phyloP scores from a whole-genome alignment of 352 stramenopile genomes.

The Phytophthora capsici region DNA sequence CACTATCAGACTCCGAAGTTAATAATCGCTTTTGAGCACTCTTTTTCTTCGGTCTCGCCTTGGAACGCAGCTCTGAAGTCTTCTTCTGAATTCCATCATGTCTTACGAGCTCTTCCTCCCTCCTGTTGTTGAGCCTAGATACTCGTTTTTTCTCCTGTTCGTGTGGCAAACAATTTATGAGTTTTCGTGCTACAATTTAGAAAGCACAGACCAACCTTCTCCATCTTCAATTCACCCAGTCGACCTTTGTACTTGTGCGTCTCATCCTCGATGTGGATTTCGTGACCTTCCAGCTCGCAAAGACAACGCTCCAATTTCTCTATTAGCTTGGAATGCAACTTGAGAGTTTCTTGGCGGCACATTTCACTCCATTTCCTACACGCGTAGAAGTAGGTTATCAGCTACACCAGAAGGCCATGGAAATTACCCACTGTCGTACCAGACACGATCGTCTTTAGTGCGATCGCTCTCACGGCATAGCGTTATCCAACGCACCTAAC shows the following conservation, averaged over 20 bases:
- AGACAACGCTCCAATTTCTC: constrained; percentile 13
- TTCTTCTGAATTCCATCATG: constrained; percentile 36
- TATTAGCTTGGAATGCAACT: constrained; percentile 12
- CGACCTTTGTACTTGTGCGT: constrained; percentile 5
- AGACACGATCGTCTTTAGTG: constrained; percentile 25
- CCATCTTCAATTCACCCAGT: constrained; percentile 10
- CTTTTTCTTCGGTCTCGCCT: constrained; percentile 25
- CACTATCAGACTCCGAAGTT: neutral
- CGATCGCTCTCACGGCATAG: constrained; percentile 12
- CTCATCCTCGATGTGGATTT: neutral
- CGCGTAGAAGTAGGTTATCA: neutral
- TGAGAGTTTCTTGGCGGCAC: constrained; percentile 28
- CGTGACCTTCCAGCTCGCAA: constrained; percentile 8
- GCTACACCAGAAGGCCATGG: neutral
- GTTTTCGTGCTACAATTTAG: too few species aligned
- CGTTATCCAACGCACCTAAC: constrained; percentile 39
- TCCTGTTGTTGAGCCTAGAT: constrained; percentile 24
- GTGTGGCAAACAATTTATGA: neutral
- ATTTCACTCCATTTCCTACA: constrained; percentile 35
- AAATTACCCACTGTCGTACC: constrained; percentile 18
- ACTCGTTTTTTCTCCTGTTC: constrained; percentile 37
- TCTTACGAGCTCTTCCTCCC: constrained; percentile 28
- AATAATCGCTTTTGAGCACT: neutral
- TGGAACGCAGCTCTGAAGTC: constrained; percentile 25
- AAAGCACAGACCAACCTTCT: constrained; percentile 34